Percentiles rank a stretch among this genome's conserved stretches.
These are phyloP conservation scores for Pseudofabraea citricarpa DNA, from an alignment of 2,329 filamentous ascomycete species.

Conservation along the genomic window DNA sequence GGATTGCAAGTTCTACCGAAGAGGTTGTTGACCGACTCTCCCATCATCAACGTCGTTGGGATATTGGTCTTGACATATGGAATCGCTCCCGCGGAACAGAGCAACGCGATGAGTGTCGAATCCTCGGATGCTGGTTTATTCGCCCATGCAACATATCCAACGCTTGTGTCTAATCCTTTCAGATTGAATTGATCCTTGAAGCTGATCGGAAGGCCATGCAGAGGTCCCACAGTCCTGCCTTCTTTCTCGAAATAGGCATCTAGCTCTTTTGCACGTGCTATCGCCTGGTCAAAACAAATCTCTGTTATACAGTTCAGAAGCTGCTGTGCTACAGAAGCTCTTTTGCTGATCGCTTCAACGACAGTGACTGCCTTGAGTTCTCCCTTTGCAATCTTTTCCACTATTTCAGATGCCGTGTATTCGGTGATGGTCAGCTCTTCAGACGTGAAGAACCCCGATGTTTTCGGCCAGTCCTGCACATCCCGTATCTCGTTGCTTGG, in stretches of 20 bases:
- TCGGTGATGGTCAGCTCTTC: conserved; percentile 12
- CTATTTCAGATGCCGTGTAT: conserved; percentile 6
- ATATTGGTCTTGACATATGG: conserved; percentile 89
- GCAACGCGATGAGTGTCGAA: conserved; percentile 65
- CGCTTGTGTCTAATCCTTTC: conserved; percentile 72
- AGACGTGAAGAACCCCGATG: conserved; percentile 4
- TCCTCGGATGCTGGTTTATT: conserved; percentile 61
- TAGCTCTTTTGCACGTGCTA: conserved; percentile 35
- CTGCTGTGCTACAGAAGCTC: conserved; percentile 40
- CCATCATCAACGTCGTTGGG: conserved; percentile 57
- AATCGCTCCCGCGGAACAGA: conserved; percentile 80
- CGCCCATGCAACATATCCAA: conserved; percentile 69
- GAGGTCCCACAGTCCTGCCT: conserved; percentile 43
- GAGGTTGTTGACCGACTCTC: conserved; percentile 43
- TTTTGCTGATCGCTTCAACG: conserved; percentile 36
- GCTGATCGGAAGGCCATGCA: conserved; percentile 55
- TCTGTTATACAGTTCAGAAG: conserved; percentile 36
- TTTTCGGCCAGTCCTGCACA: conserved; percentile 3
- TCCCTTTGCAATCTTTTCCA: conserved; percentile 11
- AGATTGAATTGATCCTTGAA: conserved; percentile 62
- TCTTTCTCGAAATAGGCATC: conserved; percentile 36
- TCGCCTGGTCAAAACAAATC: conserved; percentile 40
- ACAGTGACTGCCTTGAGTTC: conserved; percentile 21
- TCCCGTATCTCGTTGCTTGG: background rate
- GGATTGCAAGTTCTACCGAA: conserved; percentile 80